phyloP scores from a whole-genome alignment of 2,329 filamentous ascomycete species.

The Diaporthe citrichinensis region DNA sequence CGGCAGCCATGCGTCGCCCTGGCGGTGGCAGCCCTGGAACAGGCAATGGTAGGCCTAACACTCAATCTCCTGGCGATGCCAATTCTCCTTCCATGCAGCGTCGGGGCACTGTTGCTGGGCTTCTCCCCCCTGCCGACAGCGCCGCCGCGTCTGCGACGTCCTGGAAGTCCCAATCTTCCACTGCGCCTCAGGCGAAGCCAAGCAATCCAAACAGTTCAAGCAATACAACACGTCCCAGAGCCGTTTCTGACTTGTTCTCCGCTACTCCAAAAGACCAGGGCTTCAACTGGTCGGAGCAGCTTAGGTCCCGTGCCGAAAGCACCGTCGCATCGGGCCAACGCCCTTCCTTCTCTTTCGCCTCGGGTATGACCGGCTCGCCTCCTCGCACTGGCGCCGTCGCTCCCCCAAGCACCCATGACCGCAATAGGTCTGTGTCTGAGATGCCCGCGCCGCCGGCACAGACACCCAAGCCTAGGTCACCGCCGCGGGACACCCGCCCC shows the following conservation, averaged over 20 bases:
- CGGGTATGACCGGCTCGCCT: constrained; percentile 58
- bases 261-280: constrained; percentile 83
- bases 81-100: constrained; percentile 51
- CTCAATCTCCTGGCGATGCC: constrained; percentile 48
- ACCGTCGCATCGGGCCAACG: constrained; percentile 70
- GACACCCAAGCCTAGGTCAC: constrained; percentile 62
- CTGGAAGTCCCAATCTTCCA: constrained; percentile 48
- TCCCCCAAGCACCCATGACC: constrained; percentile 65
- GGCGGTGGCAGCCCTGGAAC: constrained; percentile 71
- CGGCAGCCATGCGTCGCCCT: constrained; percentile 75
- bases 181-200: constrained; percentile 47
- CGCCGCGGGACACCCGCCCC: constrained; percentile 58
- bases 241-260: constrained; percentile 75
- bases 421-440: constrained; percentile 78
- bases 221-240: constrained; percentile 69
- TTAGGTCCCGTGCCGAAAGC: constrained; percentile 92
- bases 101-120: constrained; percentile 43
- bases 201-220: constrained; percentile 76
- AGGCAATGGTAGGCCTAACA: constrained; percentile 70
- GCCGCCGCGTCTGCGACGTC: constrained; percentile 48
- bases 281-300: constrained; percentile 97
- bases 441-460: constrained; percentile 71
- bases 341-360: constrained; percentile 71
- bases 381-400: constrained; percentile 51
- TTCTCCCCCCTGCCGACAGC: constrained; percentile 51